Base-by-base conservation (phyloP, 225 moss, liverwort and hornwort genomes). In the Climacium dendroides region DNA sequence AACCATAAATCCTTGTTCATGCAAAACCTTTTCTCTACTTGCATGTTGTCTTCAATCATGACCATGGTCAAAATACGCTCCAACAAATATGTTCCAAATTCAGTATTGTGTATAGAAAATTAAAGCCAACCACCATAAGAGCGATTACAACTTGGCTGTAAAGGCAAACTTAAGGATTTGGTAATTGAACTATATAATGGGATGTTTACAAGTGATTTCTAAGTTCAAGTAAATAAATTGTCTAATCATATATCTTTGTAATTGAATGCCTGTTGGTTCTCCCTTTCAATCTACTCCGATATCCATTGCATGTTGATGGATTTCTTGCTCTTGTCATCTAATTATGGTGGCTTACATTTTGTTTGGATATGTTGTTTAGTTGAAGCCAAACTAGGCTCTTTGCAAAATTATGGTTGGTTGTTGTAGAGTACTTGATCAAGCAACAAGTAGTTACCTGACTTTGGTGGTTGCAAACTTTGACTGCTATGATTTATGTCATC, bases 401-500 rank as follows among this genome's bases (percentile, higher is more conserved):
- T 70, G 14, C 41, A 41, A 41, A 25, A 0, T 69, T 39, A 24
- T 24, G 13, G 6, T 69, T 69, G 69, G 4, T 5, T 69, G 25
- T 25, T 39, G 4, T 24, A 0, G 25, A 25, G 5, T 14, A n/a
- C 0, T 69, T 70, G 1, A 25, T 41, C 4, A 41, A 41, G 5
- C 0, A 1, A 69, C 0, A 39, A 1, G 4, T 25, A 37, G 13
- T 41, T 41, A 39, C 1, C 0, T 69, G 5, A 7, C 25, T 70
- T 41, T 13, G 0, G 3, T 39, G 0, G 0, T 41, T 70, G 24
- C 7, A 41, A 41, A 41, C 8, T 25, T 70, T 0, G 0, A 41
- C 15, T 14, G 8, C 15, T 41, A 14, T 0, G 0, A 7, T 70
- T 26, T 41, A 25, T 5, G 4, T 8, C 41, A 14, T 14, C 15